Evolutionary conservation across 2,329 filamentous ascomycete genomes (phyloP).

Genomic region (Xylaria hypoxylon): DNA sequence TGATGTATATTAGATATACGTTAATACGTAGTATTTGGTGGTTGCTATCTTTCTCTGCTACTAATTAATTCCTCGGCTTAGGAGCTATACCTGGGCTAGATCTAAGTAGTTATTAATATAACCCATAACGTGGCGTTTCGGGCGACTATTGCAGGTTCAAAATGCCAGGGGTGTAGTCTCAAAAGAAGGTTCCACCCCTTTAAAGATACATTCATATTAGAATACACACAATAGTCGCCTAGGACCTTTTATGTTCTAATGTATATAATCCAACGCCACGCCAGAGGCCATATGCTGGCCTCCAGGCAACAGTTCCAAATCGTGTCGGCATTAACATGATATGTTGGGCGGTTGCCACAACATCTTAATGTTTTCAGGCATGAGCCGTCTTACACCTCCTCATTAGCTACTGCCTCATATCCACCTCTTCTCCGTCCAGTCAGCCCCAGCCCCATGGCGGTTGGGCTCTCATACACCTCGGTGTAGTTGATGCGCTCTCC

Average conservation of each 20-base stretch:
- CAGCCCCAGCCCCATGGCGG: conserved; percentile 68
- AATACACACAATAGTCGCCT: conserved; percentile 19
- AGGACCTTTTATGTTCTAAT: conserved; percentile 24
- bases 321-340: conserved; percentile 33
- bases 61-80: too few species aligned
- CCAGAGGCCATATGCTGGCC: conserved; percentile 23
- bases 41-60: too few species aligned
- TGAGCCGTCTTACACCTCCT: conserved; percentile 60
- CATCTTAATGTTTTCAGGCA: conserved; percentile 2
- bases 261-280: conserved; percentile 21
- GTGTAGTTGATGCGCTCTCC: conserved; percentile 88
- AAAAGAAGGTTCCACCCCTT: neutral
- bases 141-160: neutral
- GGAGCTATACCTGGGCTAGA: too few species aligned
- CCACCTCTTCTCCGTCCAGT: conserved; percentile 62
- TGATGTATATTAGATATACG: too few species aligned
- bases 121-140: neutral
- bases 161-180: neutral
- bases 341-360: conserved; percentile 10
- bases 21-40: too few species aligned
- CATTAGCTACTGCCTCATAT: conserved; percentile 72
- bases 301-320: conserved; percentile 16
- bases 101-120: too few species aligned
- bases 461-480: conserved; percentile 86
- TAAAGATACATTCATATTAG: conserved; percentile 19